phyloP scores from a whole-genome alignment of 345 rosid species.

The Citrus medica region DNA sequence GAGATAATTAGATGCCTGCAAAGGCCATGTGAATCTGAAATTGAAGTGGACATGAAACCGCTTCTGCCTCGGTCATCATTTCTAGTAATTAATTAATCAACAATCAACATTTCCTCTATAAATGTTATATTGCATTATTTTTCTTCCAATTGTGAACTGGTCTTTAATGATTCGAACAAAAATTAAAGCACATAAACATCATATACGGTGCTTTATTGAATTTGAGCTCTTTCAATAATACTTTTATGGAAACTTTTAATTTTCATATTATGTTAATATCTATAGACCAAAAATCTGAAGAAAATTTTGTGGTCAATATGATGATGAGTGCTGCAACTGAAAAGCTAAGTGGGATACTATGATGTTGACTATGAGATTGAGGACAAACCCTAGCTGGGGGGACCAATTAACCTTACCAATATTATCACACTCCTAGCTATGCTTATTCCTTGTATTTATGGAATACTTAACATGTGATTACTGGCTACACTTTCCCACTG shows the following conservation, averaged over 20 bases:
- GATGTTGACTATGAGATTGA: constrained; percentile 5
- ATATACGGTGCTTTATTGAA: background rate
- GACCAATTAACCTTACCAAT: background rate
- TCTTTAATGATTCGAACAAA: background rate
- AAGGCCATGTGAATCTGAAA: constrained; percentile 12
- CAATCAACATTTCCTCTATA: background rate
- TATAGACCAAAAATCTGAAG: background rate
- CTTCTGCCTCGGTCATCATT: constrained; percentile 1
- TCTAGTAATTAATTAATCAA: background rate
- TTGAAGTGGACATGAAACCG: constrained; percentile 22
- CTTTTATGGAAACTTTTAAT: no score
- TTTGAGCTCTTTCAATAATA: background rate
- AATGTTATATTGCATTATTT: background rate
- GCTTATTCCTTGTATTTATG: background rate
- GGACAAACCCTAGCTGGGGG: background rate
- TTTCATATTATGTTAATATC: no score
- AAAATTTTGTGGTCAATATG: background rate
- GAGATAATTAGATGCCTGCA: background rate
- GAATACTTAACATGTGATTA: constrained; percentile 2
- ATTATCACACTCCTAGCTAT: no score
- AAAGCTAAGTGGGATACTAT: constrained; percentile 12
- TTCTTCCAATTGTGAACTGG: background rate
- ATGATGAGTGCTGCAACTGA: background rate
- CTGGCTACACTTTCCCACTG: constrained; percentile 5
- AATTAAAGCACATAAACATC: no score